phyloP scores from a whole-genome alignment of 768 basidiomycete genomes.

The Boletus huronensis region DNA sequence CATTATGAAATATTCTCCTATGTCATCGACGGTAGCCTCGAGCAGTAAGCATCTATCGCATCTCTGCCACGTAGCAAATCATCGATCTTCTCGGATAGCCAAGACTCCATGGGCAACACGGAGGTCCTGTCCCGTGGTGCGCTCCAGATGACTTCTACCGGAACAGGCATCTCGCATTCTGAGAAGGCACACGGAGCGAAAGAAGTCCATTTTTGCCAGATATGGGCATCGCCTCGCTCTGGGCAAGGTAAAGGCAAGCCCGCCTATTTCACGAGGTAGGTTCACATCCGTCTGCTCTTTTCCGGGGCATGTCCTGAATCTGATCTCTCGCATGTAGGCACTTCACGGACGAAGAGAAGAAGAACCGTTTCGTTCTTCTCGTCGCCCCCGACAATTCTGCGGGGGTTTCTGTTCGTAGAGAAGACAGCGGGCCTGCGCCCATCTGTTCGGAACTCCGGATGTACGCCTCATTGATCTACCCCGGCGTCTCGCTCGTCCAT shows the following conservation, averaged over 20 bases:
- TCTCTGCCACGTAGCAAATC: neutral
- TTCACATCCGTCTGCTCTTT: neutral
- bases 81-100: conserved; percentile 39
- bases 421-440: conserved; percentile 77
- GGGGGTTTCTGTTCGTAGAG: conserved; percentile 59
- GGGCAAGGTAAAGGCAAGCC: conserved; percentile 40
- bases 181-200: conserved; percentile 53
- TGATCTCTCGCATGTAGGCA: conserved; percentile 36
- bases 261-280: conserved; percentile 77
- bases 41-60: conserved; percentile 55
- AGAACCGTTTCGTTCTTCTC: conserved; percentile 62
- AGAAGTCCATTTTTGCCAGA: conserved; percentile 62
- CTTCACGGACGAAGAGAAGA: conserved; percentile 81
- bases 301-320: neutral
- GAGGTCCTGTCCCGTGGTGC: conserved; percentile 89
- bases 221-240: conserved; percentile 56
- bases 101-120: conserved; percentile 88
- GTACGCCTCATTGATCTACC: conserved; percentile 71
- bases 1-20: conserved; percentile 94
- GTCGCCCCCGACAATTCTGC: conserved; percentile 68
- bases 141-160: conserved; percentile 87
- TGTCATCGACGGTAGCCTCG: conserved; percentile 70
- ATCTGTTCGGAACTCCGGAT: conserved; percentile 66
- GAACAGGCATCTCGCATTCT: conserved; percentile 87
- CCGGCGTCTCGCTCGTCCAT: conserved; percentile 51